Conservation (phyloP, 805 yeast species). For the Candida oleophila region DNA sequence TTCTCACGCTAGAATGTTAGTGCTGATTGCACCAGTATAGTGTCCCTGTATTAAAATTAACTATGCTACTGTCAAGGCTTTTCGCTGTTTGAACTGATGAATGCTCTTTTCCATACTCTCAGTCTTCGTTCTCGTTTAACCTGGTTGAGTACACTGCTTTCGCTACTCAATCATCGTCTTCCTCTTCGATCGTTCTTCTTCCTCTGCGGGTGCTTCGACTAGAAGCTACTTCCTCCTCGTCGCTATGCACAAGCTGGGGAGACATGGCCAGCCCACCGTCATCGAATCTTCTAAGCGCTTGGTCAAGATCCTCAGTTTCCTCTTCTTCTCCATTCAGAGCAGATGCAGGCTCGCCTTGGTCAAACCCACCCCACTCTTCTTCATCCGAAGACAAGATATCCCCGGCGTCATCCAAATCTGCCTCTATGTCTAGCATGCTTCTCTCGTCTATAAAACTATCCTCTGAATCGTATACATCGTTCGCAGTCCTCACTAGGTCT, state of each 20-base stretch:
- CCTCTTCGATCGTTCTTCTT: slow-evolving; percentile 7
- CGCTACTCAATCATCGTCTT: neutral
- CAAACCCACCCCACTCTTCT: slow-evolving; percentile 7
- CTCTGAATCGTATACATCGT: slow-evolving; percentile 25
- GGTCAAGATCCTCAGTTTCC: slow-evolving; percentile 1
- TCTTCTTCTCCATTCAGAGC: slow-evolving; percentile 3
- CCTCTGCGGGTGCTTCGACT: slow-evolving; percentile 7
- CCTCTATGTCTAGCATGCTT: slow-evolving; percentile 15
- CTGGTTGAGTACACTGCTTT: too few relatives aligned
- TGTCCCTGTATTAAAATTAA: too few relatives aligned
- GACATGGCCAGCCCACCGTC: neutral
- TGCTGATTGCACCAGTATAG: too few relatives aligned
- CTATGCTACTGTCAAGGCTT: too few relatives aligned
- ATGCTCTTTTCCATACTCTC: too few relatives aligned
- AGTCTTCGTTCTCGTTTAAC: too few relatives aligned
- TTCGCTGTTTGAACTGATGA: too few relatives aligned
- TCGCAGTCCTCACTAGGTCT: slow-evolving; percentile 1
- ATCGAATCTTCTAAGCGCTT: slow-evolving; percentile 11
- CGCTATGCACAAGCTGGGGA: neutral
- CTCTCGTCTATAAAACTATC: slow-evolving; percentile 35
- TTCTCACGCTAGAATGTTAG: too few relatives aligned
- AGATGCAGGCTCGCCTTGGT: slow-evolving; percentile 3
- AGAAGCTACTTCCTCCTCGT: neutral
- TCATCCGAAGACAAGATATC: slow-evolving; percentile 12
- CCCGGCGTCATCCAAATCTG: slow-evolving; percentile 7